These are phyloP conservation scores for Backusella tarrabulga DNA, from an alignment of 192 early-diverging fungal species.

Conservation along the genomic window DNA sequence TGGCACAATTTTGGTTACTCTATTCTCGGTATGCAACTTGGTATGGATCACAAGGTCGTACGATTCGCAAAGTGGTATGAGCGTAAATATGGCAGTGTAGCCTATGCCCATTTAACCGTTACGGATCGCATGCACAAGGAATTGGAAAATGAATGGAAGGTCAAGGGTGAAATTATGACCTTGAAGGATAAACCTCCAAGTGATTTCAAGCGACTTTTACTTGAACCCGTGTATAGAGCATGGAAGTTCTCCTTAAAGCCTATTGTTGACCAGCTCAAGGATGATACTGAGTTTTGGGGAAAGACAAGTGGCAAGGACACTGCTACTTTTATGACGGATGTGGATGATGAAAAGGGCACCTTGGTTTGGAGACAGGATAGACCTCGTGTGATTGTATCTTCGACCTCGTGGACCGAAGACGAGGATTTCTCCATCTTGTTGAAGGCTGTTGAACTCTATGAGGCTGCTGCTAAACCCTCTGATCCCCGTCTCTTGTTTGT, in stretches of 20 bases:
- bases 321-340: slow-evolving; percentile 10
- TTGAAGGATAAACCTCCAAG: slow-evolving; percentile 82
- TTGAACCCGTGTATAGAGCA: slow-evolving; percentile 72
- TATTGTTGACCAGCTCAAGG: slow-evolving; percentile 37
- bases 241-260: slow-evolving; percentile 71
- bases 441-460: slow-evolving; percentile 60
- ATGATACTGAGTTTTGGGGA: not conserved
- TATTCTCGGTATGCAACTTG: slow-evolving; percentile 74
- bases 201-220: slow-evolving; percentile 67
- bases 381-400: slow-evolving; percentile 81
- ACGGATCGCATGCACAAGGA: slow-evolving; percentile 79
- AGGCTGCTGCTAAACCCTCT: slow-evolving; percentile 32
- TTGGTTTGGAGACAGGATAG: slow-evolving; percentile 42
- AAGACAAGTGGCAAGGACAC: not conserved
- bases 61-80: slow-evolving; percentile 62
- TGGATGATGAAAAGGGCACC: slow-evolving; percentile 7
- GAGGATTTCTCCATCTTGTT: slow-evolving; percentile 91
- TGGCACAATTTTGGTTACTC: slow-evolving; percentile 98
- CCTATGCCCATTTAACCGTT: slow-evolving; percentile 84
- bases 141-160: slow-evolving; percentile 56
- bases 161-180: slow-evolving; percentile 67
- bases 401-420: slow-evolving; percentile 94
- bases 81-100: slow-evolving; percentile 55
- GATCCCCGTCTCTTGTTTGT: slow-evolving; percentile 69
- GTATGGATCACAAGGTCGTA: slow-evolving; percentile 53